Evolutionary conservation across 371 early-diverging fungal genomes (phyloP), one percentile per base, ranked within the genome.

Genomic region (Haplosporangium sp.): DNA sequence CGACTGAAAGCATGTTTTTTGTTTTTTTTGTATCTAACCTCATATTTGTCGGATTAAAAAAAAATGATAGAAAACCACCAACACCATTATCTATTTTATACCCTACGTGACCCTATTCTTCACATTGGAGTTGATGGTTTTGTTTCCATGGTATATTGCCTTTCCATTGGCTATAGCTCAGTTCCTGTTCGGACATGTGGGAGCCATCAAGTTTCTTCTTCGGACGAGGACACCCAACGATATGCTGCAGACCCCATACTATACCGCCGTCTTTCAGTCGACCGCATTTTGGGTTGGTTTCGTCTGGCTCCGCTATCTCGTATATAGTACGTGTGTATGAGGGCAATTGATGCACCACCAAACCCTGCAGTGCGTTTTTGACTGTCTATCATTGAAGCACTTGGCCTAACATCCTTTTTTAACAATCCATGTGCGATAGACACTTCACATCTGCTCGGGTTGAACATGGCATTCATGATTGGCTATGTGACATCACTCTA

Each of bases 251-350:
- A 93, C 94, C 29, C 97, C 98, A 1, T 95, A 94, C 66, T 87
- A 92, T 60, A 91, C 94, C 0, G 89, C 93, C 48, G 89, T 98
- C 54, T 95, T 95, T 62, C 95, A 95, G 75, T 86, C 94, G 0
- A 92, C 95, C 2, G 86, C 94, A 20, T 83, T 94, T 59, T 91
- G 86, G 82, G 90, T 91, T 1, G 74, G 87, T 5, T 52, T 89
- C 8, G 85, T 88, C 13, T 97, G 95, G 94, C 7, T 81, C 16
- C 61, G 64, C 36, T 59, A 58, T 38, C 55, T 76, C 12, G 58
- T 80, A 20, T 69, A 56, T 36, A 67, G 81, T 83, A 73, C 18
- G 80, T 58, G n/a, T 16, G 12, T 1, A 6, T 47, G 4, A 16
- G 45, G 21, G 23, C n/a, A 13, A 45, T 11, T 46, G 11, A 36